Evolutionary conservation across 345 rosid species (phyloP).

Genomic region (Dipteronia sinensis): DNA sequence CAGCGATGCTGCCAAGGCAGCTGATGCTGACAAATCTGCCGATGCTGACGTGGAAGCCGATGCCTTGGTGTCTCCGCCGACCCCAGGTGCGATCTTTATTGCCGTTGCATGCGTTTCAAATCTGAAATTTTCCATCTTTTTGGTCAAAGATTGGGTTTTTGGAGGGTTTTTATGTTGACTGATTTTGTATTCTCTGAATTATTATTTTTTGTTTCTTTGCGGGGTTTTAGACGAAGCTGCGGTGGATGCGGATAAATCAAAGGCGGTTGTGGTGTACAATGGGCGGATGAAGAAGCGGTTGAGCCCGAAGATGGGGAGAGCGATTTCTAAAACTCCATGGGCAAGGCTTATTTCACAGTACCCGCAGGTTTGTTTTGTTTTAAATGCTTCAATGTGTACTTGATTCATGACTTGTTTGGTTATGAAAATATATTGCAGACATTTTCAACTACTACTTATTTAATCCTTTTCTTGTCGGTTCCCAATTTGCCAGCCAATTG

Average conservation of each 20-base stretch:
- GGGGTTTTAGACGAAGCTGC: constrained; percentile 49
- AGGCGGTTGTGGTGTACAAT: constrained; percentile 26
- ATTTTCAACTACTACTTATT: background rate
- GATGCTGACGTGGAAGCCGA: constrained; percentile 53
- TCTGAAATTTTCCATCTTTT: constrained; percentile 2
- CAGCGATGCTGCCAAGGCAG: constrained; percentile 40
- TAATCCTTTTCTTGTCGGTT: background rate
- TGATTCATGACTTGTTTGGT: constrained; percentile 1
- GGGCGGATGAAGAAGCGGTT: constrained; percentile 46
- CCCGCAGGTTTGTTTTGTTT: constrained; percentile 53
- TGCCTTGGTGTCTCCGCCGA: constrained; percentile 47
- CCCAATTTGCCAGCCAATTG: background rate
- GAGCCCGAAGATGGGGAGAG: constrained; percentile 32
- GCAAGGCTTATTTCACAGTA: constrained; percentile 90
- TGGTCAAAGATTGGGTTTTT: constrained; percentile 11
- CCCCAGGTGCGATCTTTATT: constrained; percentile 50
- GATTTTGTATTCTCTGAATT: constrained; percentile 15
- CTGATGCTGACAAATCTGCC: constrained; percentile 47
- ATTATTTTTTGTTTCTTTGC: constrained; percentile 3
- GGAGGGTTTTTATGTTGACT: constrained; percentile 20
- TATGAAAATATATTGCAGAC: background rate
- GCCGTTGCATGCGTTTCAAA: constrained; percentile 35
- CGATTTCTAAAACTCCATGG: constrained; percentile 65
- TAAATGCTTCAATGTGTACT: background rate
- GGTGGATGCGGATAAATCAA: constrained; percentile 44